phyloP scores from a whole-genome alignment of 176 grass and related monocot genomes.

The Rhipidocladum racemiflorum region DNA sequence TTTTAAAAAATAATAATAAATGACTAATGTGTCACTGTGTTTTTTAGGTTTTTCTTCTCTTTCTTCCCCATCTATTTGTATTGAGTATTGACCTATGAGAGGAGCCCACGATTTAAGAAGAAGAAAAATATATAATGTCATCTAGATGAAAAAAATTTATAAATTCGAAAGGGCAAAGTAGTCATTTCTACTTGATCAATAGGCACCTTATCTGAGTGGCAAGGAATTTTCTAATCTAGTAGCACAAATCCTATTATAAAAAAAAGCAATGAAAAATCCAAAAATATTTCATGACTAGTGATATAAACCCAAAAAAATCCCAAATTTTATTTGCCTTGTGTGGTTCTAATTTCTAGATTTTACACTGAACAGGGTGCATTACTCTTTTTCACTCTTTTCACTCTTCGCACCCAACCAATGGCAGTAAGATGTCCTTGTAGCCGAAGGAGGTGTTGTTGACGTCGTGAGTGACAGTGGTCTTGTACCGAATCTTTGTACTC shows the following conservation, averaged over 20 bases:
- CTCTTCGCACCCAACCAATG: conserved; percentile 45
- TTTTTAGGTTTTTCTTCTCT: too few species aligned
- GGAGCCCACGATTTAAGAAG: neutral
- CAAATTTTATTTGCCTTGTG: neutral
- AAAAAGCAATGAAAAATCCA: neutral
- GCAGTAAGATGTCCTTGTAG: conserved; percentile 63
- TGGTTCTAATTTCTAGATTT: neutral
- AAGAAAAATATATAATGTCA: neutral
- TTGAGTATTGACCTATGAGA: too few species aligned
- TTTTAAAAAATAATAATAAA: too few species aligned
- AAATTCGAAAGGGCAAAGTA: neutral
- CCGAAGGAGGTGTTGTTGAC: conserved; percentile 60
- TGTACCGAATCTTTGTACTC: conserved; percentile 60
- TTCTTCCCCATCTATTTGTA: too few species aligned
- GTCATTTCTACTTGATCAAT: neutral
- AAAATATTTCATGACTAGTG: neutral
- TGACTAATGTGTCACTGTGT: too few species aligned
- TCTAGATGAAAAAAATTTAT: neutral
- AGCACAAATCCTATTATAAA: neutral
- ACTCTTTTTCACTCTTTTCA: conserved; percentile 26
- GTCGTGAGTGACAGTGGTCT: conserved; percentile 53
- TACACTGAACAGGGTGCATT: neutral
- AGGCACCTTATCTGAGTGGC: neutral
- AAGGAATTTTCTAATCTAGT: neutral
- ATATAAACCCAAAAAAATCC: neutral